Conservation (phyloP, 2,329 filamentous ascomycete species). For the Beauveria brongniartii region DNA sequence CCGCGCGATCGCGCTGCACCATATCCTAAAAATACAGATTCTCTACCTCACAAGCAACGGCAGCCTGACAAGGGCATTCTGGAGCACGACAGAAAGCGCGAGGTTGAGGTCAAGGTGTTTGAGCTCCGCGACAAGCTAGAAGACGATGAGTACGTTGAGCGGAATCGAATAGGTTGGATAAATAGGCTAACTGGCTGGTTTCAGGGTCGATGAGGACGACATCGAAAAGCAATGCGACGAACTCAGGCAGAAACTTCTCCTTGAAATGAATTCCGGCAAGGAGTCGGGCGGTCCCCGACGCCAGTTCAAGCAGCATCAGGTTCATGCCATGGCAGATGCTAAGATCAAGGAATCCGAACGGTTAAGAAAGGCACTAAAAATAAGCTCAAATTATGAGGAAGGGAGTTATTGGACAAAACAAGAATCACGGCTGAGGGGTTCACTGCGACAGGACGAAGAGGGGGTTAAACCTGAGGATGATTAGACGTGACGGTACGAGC, state of each 20-base stretch:
- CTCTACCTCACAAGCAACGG: slow-evolving; percentile 63
- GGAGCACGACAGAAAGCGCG: slow-evolving; percentile 85
- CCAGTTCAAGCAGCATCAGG: slow-evolving; percentile 80
- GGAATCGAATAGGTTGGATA: too few relatives aligned
- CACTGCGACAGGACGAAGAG: slow-evolving; percentile 32
- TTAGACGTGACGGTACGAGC: neutral
- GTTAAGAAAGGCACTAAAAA: slow-evolving; percentile 76
- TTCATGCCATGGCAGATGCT: slow-evolving; percentile 90
- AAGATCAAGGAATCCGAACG: slow-evolving; percentile 95
- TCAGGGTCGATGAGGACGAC: slow-evolving; percentile 74
- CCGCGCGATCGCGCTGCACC: slow-evolving; percentile 75
- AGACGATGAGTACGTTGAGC: slow-evolving; percentile 63
- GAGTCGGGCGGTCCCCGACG: slow-evolving; percentile 29
- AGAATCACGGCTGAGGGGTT: slow-evolving; percentile 55
- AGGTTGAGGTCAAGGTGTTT: slow-evolving; percentile 88
- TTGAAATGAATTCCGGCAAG: slow-evolving; percentile 28
- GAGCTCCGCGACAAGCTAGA: slow-evolving; percentile 87
- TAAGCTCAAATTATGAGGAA: slow-evolving; percentile 78
- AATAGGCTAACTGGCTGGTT: slow-evolving; percentile 11
- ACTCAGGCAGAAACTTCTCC: slow-evolving; percentile 32
- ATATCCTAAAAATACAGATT: slow-evolving; percentile 64
- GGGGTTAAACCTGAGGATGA: slow-evolving; percentile 17
- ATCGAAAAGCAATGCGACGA: slow-evolving; percentile 60
- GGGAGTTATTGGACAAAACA: slow-evolving; percentile 79
- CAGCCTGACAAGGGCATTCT: slow-evolving; percentile 88